Conservation (phyloP, 495 filamentous ascomycete genomes). For the Cercophora newfieldiana region DNA sequence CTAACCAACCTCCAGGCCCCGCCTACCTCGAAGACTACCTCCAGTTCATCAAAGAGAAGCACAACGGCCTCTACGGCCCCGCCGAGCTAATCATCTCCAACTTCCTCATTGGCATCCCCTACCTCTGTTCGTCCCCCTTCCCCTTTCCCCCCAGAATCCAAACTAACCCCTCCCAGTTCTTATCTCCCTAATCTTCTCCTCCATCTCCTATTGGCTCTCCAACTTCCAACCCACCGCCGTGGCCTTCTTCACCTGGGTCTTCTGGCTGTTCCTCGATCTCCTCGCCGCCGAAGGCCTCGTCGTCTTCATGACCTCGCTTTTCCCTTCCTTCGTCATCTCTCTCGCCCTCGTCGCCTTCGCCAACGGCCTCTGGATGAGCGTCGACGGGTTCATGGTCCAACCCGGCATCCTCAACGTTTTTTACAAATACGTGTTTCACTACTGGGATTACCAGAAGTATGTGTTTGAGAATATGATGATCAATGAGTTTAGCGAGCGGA, state of each 20-base stretch:
- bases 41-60: constrained; percentile 74
- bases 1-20: too few relatives aligned
- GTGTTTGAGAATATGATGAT: constrained; percentile 93
- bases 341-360: constrained; percentile 77
- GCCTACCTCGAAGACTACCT: constrained; percentile 77
- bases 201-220: constrained; percentile 75
- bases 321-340: constrained; percentile 75
- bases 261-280: constrained; percentile 85
- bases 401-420: constrained; percentile 72
- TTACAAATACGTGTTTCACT: constrained; percentile 81
- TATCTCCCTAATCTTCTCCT: constrained; percentile 70
- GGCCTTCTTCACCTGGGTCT: constrained; percentile 76
- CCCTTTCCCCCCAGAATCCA: constrained; percentile 25
- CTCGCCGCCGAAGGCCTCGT: constrained; percentile 79
- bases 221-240: constrained; percentile 66
- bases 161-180: constrained; percentile 45
- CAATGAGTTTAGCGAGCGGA: constrained; percentile 69
- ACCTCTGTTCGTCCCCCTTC: constrained; percentile 50
- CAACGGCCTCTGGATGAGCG: constrained; percentile 86
- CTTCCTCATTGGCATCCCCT: constrained; percentile 79
- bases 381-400: constrained; percentile 76
- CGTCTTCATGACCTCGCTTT: constrained; percentile 67
- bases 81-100: constrained; percentile 72
- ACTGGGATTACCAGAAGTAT: constrained; percentile 81
- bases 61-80: constrained; percentile 76